phyloP scores from a whole-genome alignment of 164 flowering plant genomes.

The Macadamia integrifolia region DNA sequence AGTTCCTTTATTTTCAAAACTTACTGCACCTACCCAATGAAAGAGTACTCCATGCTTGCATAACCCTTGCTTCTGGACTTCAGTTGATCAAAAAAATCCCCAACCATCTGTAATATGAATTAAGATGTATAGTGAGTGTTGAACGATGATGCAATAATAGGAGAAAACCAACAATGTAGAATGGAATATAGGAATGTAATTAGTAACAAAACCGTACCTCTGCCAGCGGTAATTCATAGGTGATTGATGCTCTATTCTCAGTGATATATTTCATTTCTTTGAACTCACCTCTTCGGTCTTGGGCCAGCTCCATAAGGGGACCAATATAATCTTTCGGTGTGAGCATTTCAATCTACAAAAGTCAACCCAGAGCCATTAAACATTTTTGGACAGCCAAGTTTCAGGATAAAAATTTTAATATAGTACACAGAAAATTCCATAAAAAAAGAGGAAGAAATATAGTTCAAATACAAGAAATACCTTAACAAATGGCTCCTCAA shows the following conservation, averaged over 20 bases:
- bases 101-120: constrained; percentile 72
- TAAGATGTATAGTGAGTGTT: neutral
- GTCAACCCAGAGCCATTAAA: constrained; percentile 2
- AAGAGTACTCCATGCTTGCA: constrained; percentile 96
- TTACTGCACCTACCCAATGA: constrained; percentile 52
- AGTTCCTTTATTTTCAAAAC: neutral
- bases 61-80: constrained; percentile 97
- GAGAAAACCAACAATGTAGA: neutral
- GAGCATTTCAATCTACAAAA: constrained; percentile 83
- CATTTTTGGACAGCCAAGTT: neutral
- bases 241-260: constrained; percentile 80
- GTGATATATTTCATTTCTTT: constrained; percentile 86
- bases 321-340: constrained; percentile 96
- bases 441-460: neutral
- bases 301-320: constrained; percentile 91
- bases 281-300: constrained; percentile 89
- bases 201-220: constrained; percentile 44
- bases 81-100: constrained; percentile 96
- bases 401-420: neutral
- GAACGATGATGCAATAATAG: constrained; percentile 1
- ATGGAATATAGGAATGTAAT: neutral
- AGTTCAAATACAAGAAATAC: constrained; percentile 21
- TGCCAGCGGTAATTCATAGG: constrained; percentile 82
- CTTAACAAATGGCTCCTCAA: constrained; percentile 95
- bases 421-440: neutral